phyloP scores from a whole-genome alignment of 2,329 filamentous ascomycete species.

The Huntiella savannae region DNA sequence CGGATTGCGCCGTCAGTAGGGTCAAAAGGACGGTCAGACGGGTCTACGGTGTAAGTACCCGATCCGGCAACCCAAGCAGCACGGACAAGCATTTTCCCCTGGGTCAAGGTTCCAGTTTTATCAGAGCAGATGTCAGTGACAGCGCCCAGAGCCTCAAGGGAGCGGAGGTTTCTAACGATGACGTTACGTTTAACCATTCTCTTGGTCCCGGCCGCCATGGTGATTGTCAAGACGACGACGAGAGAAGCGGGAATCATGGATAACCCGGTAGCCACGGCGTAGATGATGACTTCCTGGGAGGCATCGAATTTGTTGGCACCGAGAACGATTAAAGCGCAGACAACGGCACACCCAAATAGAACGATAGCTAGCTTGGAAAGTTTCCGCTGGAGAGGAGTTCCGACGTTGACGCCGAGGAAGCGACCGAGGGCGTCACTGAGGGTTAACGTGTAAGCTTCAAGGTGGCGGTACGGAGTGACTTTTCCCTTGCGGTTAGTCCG shows the following conservation, averaged over 20 bases:
- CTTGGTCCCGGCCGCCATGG: constrained; percentile 35
- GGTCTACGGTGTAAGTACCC: constrained; percentile 38
- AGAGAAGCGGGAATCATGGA: constrained; percentile 34
- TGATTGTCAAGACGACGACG: constrained; percentile 36
- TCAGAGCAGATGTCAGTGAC: constrained; percentile 38
- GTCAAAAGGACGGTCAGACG: constrained; percentile 35
- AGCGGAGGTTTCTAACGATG: constrained; percentile 31
- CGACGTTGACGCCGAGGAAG: constrained; percentile 49
- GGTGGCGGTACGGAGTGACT: constrained; percentile 32
- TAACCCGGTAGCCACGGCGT: constrained; percentile 27
- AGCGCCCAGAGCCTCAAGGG: constrained; percentile 39
- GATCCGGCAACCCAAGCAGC: constrained; percentile 38
- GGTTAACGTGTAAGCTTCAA: constrained; percentile 28
- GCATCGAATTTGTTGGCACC: constrained; percentile 40
- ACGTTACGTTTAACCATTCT: constrained; percentile 33
- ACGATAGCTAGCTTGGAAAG: constrained; percentile 47
- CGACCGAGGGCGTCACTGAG: constrained; percentile 37
- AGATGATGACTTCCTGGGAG: constrained; percentile 39
- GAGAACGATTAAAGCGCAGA: constrained; percentile 51
- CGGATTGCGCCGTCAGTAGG: constrained; percentile 32
- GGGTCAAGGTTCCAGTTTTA: constrained; percentile 41
- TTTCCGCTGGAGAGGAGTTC: constrained; percentile 50
- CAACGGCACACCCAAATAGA: constrained; percentile 45
- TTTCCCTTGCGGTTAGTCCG: constrained; percentile 33
- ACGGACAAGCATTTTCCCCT: constrained; percentile 44